phyloP scores from a whole-genome alignment of 2,329 filamentous ascomycete genomes.

The Colletotrichum sp. region DNA sequence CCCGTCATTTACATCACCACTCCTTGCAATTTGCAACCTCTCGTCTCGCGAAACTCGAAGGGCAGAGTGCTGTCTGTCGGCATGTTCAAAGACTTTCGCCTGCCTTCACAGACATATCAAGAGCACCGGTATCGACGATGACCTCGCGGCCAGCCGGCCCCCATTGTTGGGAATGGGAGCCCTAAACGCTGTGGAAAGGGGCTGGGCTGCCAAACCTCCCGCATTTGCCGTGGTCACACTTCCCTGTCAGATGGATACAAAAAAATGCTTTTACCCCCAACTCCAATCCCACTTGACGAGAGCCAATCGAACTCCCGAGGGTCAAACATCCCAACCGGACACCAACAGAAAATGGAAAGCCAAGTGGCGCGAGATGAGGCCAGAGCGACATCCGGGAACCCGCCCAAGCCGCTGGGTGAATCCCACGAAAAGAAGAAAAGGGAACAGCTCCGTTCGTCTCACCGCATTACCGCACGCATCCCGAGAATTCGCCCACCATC shows the following conservation, averaged over 20 bases:
- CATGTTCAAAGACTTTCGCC: not conserved
- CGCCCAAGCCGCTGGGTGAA: not conserved
- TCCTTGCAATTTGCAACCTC: not conserved
- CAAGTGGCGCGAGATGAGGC: constrained; percentile 11
- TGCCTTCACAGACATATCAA: not conserved
- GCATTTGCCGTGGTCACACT: constrained; percentile 3
- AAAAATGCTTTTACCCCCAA: constrained; percentile 4
- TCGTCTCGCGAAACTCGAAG: not conserved
- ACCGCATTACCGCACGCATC: not conserved
- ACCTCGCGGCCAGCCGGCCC: not conserved
- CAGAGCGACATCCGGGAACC: not conserved
- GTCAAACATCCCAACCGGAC: constrained; percentile 10
- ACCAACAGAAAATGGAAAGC: constrained; percentile 4
- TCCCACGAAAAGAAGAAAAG: not conserved
- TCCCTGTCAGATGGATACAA: constrained; percentile 19
- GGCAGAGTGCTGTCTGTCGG: not conserved
- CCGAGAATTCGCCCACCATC: not conserved
- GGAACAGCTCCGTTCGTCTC: not conserved
- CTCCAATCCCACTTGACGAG: constrained; percentile 9
- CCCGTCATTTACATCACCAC: not conserved
- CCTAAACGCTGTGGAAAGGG: not conserved
- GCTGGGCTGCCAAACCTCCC: not conserved
- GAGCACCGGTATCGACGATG: not conserved
- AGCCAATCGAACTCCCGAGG: constrained; percentile 10
- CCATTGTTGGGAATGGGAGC: not conserved